Conservation (phyloP, 2,329 filamentous ascomycete species). For the Lachnellula willkommii region DNA sequence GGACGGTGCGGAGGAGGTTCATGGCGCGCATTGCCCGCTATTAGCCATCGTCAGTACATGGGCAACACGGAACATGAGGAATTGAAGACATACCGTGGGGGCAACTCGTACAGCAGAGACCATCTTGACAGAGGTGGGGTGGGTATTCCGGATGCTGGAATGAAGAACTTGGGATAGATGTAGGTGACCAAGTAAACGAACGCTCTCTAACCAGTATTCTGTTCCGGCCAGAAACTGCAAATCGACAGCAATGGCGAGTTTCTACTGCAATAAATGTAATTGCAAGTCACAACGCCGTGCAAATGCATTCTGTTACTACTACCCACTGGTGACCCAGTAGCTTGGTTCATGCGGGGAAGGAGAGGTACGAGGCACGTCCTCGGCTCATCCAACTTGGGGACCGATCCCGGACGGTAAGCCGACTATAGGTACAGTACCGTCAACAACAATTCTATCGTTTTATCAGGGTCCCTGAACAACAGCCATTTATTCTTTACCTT, state of each 20-base stretch:
- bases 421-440: neutral
- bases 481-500: neutral
- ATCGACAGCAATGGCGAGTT: neutral
- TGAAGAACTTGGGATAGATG: neutral
- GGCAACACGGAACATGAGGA: neutral
- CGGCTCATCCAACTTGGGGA: no score
- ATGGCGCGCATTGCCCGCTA: conserved; percentile 58
- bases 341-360: neutral
- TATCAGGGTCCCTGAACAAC: neutral
- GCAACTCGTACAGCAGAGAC: conserved; percentile 26
- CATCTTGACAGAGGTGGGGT: conserved; percentile 13
- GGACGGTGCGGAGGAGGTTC: conserved; percentile 79
- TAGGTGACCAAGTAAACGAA: neutral
- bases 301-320: neutral
- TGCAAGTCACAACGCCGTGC: neutral
- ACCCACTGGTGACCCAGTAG: neutral
- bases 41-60: neutral
- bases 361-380: no score
- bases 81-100: conserved; percentile 22
- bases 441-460: neutral
- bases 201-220: neutral
- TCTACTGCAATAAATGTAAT: neutral
- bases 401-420: neutral
- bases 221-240: neutral
- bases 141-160: neutral